phyloP scores from a whole-genome alignment of 306 rosid species.

The Gynostemma pentaphyllum region DNA sequence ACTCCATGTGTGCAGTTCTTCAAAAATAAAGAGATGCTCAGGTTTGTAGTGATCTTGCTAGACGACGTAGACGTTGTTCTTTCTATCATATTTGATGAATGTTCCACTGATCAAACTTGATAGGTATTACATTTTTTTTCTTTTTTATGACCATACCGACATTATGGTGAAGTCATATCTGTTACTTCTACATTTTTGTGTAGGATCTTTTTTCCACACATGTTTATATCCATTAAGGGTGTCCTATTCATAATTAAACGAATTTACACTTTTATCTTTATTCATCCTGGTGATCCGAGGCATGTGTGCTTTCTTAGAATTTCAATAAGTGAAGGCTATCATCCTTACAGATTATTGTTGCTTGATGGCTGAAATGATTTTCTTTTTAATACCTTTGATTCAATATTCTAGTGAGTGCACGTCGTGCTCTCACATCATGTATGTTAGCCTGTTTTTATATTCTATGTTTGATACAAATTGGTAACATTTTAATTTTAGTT shows the following conservation, averaged over 20 bases:
- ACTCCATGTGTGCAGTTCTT: conserved; percentile 96
- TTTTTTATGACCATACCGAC: conserved; percentile 1
- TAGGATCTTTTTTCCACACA: background rate
- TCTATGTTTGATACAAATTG: too few relatives aligned
- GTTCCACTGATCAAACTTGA: background rate
- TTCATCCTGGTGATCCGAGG: background rate
- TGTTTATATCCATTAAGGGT: background rate
- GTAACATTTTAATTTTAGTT: too few relatives aligned
- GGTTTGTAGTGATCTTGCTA: conserved; percentile 17
- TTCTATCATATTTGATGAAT: background rate
- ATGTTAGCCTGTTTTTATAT: too few relatives aligned
- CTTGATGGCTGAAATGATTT: too few relatives aligned
- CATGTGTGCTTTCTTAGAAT: background rate
- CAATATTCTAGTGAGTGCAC: too few relatives aligned
- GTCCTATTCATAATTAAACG: background rate
- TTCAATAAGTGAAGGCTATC: too few relatives aligned
- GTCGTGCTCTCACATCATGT: too few relatives aligned
- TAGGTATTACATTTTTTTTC: conserved; percentile 22
- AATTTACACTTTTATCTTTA: background rate
- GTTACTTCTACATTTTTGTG: background rate
- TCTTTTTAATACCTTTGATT: too few relatives aligned
- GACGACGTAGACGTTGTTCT: too few relatives aligned
- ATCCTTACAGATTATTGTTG: too few relatives aligned
- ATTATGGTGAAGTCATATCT: background rate
- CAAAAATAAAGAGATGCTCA: conserved; percentile 81